A percentile compares a stretch with the other conserved stretches of the same genome.
phyloP scores from a whole-genome alignment of 164 flowering plant genomes.

The Magnolia changhungtana region DNA sequence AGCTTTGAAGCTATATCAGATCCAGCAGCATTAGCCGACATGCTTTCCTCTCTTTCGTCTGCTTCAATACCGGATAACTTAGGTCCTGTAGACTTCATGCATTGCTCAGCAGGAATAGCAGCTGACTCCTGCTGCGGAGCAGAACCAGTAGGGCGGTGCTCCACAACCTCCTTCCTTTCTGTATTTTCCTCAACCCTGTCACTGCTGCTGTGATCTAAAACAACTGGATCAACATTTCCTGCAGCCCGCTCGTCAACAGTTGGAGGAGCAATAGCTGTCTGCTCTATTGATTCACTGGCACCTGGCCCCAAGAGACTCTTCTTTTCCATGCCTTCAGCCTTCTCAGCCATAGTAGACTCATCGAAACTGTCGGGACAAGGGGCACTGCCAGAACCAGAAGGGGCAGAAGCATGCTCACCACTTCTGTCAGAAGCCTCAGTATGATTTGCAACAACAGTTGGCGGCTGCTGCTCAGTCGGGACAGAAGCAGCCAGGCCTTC shows the following conservation, averaged over 20 bases:
- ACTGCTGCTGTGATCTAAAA: conserved; percentile 1
- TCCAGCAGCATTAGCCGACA: conserved; percentile 34
- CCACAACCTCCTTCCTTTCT: conserved; percentile 7
- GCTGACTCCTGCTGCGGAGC: conserved; percentile 21
- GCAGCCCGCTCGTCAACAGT: conserved; percentile 18
- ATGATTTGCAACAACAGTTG: conserved; percentile 6
- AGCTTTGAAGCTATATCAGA: conserved; percentile 46
- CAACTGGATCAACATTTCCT: background rate
- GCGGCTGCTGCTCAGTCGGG: conserved; percentile 13
- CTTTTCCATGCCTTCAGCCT: conserved; percentile 21
- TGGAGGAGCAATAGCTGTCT: conserved; percentile 13
- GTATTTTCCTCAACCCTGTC: conserved; percentile 3
- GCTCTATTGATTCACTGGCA: conserved; percentile 22
- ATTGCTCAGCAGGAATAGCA: conserved; percentile 14
- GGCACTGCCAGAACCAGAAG: conserved; percentile 18
- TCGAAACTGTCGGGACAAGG: conserved; percentile 11
- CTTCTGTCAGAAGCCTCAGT: conserved; percentile 7
- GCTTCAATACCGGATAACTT: conserved; percentile 20
- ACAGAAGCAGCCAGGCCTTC: conserved; percentile 5
- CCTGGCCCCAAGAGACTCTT: conserved; percentile 17
- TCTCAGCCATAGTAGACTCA: conserved; percentile 28
- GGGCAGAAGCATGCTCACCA: conserved; percentile 8
- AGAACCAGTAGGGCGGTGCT: conserved; percentile 13
- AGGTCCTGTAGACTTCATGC: conserved; percentile 11
- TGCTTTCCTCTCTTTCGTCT: conserved; percentile 36